Conservation (phyloP, 352 stramenopile genomes). For the Phytophthora palmivora region DNA sequence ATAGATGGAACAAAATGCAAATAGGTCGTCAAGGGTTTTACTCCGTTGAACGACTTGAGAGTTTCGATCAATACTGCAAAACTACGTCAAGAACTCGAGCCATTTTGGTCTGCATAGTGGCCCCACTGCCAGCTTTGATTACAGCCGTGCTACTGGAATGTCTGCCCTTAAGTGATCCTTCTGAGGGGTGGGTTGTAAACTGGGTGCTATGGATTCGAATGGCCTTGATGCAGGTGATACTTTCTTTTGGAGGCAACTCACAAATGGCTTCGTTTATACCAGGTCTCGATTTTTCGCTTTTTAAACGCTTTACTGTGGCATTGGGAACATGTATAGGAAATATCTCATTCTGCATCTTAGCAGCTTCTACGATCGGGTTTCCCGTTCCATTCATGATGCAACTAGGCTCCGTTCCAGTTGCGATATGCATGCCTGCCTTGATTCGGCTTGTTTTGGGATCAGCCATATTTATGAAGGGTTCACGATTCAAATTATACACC, state of each 20-base stretch:
- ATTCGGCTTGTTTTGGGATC: background rate
- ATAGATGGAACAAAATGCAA: slow-evolving; percentile 6
- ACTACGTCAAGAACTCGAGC: background rate
- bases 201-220: slow-evolving; percentile 17
- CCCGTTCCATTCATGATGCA: slow-evolving; percentile 12
- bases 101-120: slow-evolving; percentile 2
- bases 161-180: background rate
- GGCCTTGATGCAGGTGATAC: background rate
- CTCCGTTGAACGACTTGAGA: slow-evolving; percentile 14
- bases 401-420: background rate
- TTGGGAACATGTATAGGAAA: background rate
- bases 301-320: background rate
- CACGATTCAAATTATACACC: background rate
- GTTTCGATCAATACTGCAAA: slow-evolving; percentile 14
- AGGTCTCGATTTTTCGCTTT: background rate
- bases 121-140: slow-evolving; percentile 3
- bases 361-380: background rate
- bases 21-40: slow-evolving; percentile 5
- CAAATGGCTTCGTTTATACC: background rate
- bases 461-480: background rate
- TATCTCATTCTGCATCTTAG: background rate
- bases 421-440: background rate
- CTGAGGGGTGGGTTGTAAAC: slow-evolving; percentile 12
- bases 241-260: background rate
- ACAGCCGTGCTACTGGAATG: background rate